Evolutionary conservation across 2,329 filamentous ascomycete species (phyloP).

Genomic region (Pseudogymnoascus sp.): DNA sequence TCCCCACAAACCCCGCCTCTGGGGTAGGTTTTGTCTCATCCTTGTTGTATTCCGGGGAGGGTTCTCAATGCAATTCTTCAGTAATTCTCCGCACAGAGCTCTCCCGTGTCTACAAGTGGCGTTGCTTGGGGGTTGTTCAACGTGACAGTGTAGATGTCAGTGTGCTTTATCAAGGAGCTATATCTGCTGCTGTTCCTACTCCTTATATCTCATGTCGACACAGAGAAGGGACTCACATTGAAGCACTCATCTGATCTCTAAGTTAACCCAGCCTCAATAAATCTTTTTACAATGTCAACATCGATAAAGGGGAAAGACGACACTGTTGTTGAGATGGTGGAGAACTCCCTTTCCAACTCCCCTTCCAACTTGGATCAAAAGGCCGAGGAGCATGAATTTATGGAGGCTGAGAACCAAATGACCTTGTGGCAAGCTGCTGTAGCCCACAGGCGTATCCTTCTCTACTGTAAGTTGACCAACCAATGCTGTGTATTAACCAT

Average conservation of each 20-base stretch:
- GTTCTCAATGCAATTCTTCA: not conserved
- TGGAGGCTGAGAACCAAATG: not conserved
- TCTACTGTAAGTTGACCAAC: not conserved
- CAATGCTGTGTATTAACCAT: not conserved
- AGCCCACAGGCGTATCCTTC: not conserved
- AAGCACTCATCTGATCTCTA: not conserved
- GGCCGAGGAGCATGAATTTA: not conserved
- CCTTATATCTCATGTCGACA: not conserved
- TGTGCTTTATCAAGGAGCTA: not conserved
- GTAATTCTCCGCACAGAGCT: not conserved
- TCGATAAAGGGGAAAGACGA: not conserved
- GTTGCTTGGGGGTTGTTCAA: not conserved
- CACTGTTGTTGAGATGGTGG: not conserved
- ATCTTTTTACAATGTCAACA: not conserved
- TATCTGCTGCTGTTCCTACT: not conserved
- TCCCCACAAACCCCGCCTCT: not conserved
- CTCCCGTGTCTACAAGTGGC: not conserved
- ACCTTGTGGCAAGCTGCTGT: not conserved
- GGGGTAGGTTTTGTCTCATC: not conserved
- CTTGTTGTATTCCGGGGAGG: not conserved
- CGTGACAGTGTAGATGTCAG: not conserved
- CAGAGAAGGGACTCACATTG: not conserved
- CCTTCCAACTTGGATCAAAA: not conserved
- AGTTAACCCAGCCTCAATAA: not conserved
- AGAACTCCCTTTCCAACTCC: not conserved